Conservation (phyloP, 2,329 filamentous ascomycete species). For the Colletotrichum sp. region DNA sequence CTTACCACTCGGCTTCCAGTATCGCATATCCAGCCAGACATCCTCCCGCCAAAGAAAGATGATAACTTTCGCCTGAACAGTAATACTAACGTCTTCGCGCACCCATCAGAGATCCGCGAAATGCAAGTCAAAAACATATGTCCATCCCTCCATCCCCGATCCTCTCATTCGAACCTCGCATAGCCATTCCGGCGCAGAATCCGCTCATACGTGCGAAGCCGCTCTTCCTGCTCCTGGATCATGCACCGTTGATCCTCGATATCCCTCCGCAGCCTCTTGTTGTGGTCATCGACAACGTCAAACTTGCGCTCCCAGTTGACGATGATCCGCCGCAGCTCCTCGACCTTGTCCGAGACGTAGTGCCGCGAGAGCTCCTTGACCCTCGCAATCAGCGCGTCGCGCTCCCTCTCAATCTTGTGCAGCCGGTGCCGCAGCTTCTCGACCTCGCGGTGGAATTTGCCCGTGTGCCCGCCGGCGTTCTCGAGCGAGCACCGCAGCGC, state of each 20-base stretch:
- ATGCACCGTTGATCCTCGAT: constrained; percentile 10
- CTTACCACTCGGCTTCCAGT: background rate
- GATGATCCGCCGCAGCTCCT: constrained; percentile 36
- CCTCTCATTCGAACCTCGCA: background rate
- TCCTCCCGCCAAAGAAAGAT: constrained; percentile 4
- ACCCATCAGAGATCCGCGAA: background rate
- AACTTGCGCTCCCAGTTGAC: constrained; percentile 35
- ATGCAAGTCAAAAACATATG: background rate
- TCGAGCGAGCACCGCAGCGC: constrained; percentile 42
- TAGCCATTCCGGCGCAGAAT: constrained; percentile 26
- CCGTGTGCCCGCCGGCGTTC: constrained; percentile 31
- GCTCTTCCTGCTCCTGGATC: constrained; percentile 18
- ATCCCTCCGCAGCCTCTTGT: constrained; percentile 14
- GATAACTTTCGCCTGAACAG: background rate
- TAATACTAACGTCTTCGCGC: background rate
- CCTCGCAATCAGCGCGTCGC: constrained; percentile 34
- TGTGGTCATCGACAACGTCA: constrained; percentile 23
- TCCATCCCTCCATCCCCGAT: background rate
- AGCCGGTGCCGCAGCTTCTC: constrained; percentile 37
- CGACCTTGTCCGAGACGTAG: constrained; percentile 29
- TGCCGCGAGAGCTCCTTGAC: constrained; percentile 39
- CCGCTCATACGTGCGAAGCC: constrained; percentile 24
- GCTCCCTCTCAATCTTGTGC: constrained; percentile 41
- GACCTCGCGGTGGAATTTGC: constrained; percentile 34
- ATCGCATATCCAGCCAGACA: background rate